Evolutionary conservation across 1,284 basidiomycete genomes (phyloP).

Genomic region (Trichosporon sp.): DNA sequence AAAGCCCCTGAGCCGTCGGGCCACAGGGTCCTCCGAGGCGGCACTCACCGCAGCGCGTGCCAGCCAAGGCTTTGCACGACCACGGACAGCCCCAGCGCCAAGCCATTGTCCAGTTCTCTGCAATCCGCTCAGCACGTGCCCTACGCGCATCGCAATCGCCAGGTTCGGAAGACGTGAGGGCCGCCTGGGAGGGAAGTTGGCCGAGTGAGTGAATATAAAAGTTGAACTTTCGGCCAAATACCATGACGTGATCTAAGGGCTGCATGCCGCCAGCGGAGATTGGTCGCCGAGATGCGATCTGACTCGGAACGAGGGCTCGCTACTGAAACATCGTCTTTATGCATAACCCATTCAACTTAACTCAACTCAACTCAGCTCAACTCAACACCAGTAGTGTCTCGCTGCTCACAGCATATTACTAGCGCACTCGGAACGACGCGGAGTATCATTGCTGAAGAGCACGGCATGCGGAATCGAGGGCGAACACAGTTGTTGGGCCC

Average conservation of each 20-base stretch:
- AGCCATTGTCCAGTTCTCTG: not conserved
- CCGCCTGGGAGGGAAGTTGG: not conserved
- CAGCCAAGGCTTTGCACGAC: not conserved
- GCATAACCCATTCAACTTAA: not conserved
- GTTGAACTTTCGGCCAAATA: slow-evolving; percentile 10
- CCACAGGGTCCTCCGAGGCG: not conserved
- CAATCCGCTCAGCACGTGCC: slow-evolving; percentile 2
- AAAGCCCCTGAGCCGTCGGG: not conserved
- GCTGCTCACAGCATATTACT: no score
- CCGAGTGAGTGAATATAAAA: not conserved
- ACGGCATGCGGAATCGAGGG: not conserved
- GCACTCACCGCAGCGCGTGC: slow-evolving; percentile 1
- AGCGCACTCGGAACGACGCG: no score
- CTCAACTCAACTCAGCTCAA: not conserved
- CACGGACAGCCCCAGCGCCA: not conserved
- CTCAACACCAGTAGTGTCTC: not conserved
- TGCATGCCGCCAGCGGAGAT: not conserved
- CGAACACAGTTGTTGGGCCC: not conserved
- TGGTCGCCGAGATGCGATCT: not conserved
- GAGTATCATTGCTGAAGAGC: not conserved
- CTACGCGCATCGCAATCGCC: not conserved
- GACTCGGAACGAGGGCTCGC: not conserved
- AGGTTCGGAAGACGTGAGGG: not conserved
- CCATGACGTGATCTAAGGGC: not conserved
- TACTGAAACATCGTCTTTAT: not conserved